These are phyloP conservation scores for Cyberlindnera mississippiensis DNA, from an alignment of 805 yeast species.

Conservation along the genomic window DNA sequence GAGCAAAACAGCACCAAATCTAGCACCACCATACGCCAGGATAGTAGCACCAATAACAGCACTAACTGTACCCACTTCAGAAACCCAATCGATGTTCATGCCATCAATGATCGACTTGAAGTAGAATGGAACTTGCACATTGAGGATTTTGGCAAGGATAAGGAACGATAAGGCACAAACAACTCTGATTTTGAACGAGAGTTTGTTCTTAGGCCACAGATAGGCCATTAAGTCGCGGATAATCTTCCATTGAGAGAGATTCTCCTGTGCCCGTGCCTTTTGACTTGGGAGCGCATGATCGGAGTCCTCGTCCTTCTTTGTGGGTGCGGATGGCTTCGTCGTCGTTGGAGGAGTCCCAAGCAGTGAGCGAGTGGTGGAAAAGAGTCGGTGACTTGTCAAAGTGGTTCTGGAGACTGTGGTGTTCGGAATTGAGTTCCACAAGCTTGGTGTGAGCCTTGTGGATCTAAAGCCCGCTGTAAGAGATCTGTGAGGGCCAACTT, in stretches of 20 bases:
- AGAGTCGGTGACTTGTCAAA: neutral
- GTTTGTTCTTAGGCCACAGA: constrained; percentile 76
- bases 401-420: too few species aligned
- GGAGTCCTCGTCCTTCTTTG: neutral
- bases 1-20: constrained; percentile 91
- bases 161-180: constrained; percentile 68
- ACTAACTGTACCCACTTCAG: constrained; percentile 58
- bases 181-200: constrained; percentile 68
- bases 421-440: too few species aligned
- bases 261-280: constrained; percentile 9
- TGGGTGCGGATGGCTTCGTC: neutral
- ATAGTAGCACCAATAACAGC: constrained; percentile 65
- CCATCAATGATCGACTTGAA: constrained; percentile 85
- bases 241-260: constrained; percentile 44
- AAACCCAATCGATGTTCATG: constrained; percentile 87
- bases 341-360: neutral
- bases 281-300: constrained; percentile 9
- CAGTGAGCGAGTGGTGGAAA: neutral
- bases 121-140: constrained; percentile 94
- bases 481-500: too few species aligned
- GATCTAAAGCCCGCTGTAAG: too few species aligned
- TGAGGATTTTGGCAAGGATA: constrained; percentile 76
- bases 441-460: too few species aligned
- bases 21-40: constrained; percentile 86
- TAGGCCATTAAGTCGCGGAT: constrained; percentile 61